Evolutionary conservation across 257 asterid genomes (phyloP).

Genomic region (Lycium barbarum): DNA sequence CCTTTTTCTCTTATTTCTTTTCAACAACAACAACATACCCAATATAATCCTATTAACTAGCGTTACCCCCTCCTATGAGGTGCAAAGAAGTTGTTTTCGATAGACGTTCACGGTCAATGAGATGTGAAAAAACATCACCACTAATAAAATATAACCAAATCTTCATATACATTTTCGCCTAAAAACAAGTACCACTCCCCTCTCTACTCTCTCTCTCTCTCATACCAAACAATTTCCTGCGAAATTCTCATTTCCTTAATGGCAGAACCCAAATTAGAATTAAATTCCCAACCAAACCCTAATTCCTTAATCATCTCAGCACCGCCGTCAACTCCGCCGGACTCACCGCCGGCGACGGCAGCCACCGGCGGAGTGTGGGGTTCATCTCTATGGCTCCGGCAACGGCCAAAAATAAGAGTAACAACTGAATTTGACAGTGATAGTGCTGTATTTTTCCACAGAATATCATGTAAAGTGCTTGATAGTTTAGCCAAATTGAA

Average conservation of each 20-base stretch:
- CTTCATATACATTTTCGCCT: no score
- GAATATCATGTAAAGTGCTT: conserved; percentile 73
- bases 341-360: conserved; percentile 13
- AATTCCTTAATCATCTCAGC: not conserved
- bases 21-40: no score
- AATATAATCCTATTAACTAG: no score
- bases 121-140: no score
- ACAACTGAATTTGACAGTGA: conserved; percentile 95
- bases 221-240: no score
- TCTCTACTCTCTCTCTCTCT: no score
- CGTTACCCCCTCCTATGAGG: no score
- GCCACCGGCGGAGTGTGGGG: not conserved
- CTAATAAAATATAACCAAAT: no score
- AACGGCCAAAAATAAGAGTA: conserved; percentile 77
- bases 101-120: no score
- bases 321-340: conserved; percentile 23
- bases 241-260: not conserved
- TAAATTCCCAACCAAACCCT: conserved; percentile 25
- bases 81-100: no score
- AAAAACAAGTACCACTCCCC: no score
- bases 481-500: conserved; percentile 75
- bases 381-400: conserved; percentile 17
- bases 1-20: no score
- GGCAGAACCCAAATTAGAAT: conserved; percentile 32
- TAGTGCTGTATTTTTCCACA: conserved; percentile 70